Evolutionary conservation across 2,329 filamentous ascomycete genomes (phyloP).

Genomic region (Cladophialophora exuberans): DNA sequence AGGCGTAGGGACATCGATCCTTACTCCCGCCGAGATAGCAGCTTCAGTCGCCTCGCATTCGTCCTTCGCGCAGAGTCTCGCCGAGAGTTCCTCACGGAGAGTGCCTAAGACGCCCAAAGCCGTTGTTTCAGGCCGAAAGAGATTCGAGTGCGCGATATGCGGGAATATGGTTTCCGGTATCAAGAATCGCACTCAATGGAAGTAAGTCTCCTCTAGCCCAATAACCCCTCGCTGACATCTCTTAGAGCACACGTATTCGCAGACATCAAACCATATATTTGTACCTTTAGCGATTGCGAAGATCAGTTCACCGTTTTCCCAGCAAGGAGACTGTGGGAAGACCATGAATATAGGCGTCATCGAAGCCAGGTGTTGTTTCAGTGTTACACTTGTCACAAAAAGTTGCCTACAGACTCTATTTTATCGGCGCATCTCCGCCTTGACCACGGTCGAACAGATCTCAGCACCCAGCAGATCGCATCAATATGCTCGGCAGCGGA

Average conservation of each 20-base stretch:
- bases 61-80: background rate
- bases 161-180: background rate
- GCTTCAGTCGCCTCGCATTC: background rate
- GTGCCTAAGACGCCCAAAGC: background rate
- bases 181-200: background rate
- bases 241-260: background rate
- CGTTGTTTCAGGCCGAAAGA: background rate
- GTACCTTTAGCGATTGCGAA: background rate
- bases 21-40: background rate
- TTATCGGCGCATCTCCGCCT: background rate
- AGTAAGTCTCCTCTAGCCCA: background rate
- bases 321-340: background rate
- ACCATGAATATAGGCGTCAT: background rate
- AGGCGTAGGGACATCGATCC: background rate
- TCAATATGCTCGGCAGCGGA: background rate
- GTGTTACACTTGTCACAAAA: background rate
- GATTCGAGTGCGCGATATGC: background rate
- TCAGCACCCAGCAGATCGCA: background rate
- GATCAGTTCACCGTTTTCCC: background rate
- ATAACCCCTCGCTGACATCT: background rate
- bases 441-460: background rate
- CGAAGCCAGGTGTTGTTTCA: background rate
- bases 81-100: background rate
- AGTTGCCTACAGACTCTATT: background rate
- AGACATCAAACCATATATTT: background rate